Evolutionary conservation across 2,329 filamentous ascomycete genomes (phyloP), one percentile per base, ranked within the genome.

Genomic region (Phaeosphaeria sp.): DNA sequence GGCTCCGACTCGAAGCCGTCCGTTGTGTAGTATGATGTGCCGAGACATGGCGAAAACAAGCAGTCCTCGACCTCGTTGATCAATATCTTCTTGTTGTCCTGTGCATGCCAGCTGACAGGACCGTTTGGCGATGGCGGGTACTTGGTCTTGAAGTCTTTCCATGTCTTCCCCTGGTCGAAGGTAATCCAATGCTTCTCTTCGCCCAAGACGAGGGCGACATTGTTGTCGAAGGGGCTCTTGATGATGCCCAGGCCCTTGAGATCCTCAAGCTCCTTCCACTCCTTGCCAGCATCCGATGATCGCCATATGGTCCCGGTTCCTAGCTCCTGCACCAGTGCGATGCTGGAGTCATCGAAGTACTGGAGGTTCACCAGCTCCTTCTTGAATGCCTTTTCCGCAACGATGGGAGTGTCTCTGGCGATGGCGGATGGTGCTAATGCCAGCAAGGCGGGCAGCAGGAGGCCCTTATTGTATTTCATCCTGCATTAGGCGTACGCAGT

Each of bases 311-410:
- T 87, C 58, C 84, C 83, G 42, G 84, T 84, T 15, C 83, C 77
- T 49, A 81, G 72, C 74, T 96, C 91, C 68, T 90, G 88, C 73
- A 92, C 88, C 46, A 98, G 79, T 57, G 96, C 83, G 51, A 90
- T 86, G 75, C 97, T 89, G 65, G 91, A 93, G 76, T 94, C 91
- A 72, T 95, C 89, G 74, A 99, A 98, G 79, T 97, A 99, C 79
- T 91, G 90, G 64, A 97, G 81, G 74, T 88, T 88, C 53, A 80
- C 74, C 0, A 92, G 91, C 53, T 83, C 78, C 68, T 88, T 82
- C 45, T 90, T 81, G 79, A 97, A 91, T 47, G 84, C 78, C 52
- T 82, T 90, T 57, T 83, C 80, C 60, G 84, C 82, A 69, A 97
- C 84, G 55, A 83, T 83, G 22, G 93, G 93, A 49, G 83, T 82